These are phyloP conservation scores for Nadsonia commutata DNA, from an alignment of 1,139 yeast species.

Conservation along the genomic window DNA sequence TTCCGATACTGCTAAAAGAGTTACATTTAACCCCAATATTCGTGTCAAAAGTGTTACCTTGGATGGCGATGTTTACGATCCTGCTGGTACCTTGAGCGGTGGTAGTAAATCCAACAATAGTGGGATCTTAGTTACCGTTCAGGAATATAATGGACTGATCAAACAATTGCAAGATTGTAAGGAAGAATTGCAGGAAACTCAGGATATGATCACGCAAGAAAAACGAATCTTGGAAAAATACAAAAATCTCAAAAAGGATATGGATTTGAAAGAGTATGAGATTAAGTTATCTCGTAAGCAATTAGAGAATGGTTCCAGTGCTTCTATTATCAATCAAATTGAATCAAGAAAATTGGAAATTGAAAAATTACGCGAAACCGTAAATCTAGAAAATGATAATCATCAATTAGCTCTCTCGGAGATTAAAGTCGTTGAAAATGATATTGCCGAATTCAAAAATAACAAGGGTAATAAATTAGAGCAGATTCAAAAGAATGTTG, in stretches of 20 bases:
- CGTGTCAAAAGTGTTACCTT: slow-evolving; percentile 78
- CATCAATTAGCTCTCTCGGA: slow-evolving; percentile 25
- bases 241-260: slow-evolving; percentile 44
- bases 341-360: slow-evolving; percentile 38
- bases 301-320: slow-evolving; percentile 45
- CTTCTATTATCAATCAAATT: slow-evolving; percentile 35
- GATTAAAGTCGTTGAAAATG: slow-evolving; percentile 48
- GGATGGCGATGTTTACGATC: slow-evolving; percentile 92
- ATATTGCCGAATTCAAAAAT: slow-evolving; percentile 65
- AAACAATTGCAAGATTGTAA: slow-evolving; percentile 28
- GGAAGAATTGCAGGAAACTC: slow-evolving; percentile 29
- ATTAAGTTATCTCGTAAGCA: slow-evolving; percentile 46
- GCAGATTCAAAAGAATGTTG: slow-evolving; percentile 40
- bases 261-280: slow-evolving; percentile 56
- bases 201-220: slow-evolving; percentile 31
- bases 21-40: slow-evolving; percentile 74
- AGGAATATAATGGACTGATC: slow-evolving; percentile 44
- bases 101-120: slow-evolving; percentile 58
- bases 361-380: slow-evolving; percentile 27
- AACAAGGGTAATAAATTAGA: slow-evolving; percentile 73
- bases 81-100: slow-evolving; percentile 90
- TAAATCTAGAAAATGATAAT: slow-evolving; percentile 22
- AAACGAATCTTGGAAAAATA: slow-evolving; percentile 37
- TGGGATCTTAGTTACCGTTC: slow-evolving; percentile 51
- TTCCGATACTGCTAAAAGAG: slow-evolving; percentile 73